Conservation (phyloP, 2,329 filamentous ascomycete genomes). For the Aureobasidium sp. region DNA sequence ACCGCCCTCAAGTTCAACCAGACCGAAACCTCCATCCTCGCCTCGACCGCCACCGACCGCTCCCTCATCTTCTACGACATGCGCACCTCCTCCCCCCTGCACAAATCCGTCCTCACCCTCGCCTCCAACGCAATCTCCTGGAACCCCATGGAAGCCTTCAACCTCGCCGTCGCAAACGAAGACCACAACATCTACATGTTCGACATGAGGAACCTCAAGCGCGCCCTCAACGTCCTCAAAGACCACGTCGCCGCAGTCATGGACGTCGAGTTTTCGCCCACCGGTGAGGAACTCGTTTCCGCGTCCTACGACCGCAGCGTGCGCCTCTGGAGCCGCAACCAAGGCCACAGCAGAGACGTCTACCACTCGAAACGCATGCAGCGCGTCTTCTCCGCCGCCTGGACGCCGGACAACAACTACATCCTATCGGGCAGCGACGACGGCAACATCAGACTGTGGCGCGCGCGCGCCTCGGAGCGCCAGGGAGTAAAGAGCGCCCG, state of each 20-base stretch:
- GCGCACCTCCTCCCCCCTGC: slow-evolving; percentile 72
- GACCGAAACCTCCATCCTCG: slow-evolving; percentile 84
- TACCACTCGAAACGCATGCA: slow-evolving; percentile 99
- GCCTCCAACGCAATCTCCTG: slow-evolving; percentile 77
- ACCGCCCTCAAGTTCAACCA: slow-evolving; percentile 84
- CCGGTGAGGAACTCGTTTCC: slow-evolving; percentile 84
- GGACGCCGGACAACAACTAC: slow-evolving; percentile 84
- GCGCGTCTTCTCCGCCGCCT: slow-evolving; percentile 75
- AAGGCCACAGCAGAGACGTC: slow-evolving; percentile 80
- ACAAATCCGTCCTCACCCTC: slow-evolving; percentile 72
- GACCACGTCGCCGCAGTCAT: slow-evolving; percentile 88
- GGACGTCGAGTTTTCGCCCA: slow-evolving; percentile 93
- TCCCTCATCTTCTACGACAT: slow-evolving; percentile 87
- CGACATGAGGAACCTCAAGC: slow-evolving; percentile 84
- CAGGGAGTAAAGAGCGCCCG: slow-evolving; percentile 78
- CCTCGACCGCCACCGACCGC: slow-evolving; percentile 75
- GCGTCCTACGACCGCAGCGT: slow-evolving; percentile 85
- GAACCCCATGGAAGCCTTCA: slow-evolving; percentile 97
- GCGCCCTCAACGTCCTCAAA: slow-evolving; percentile 81
- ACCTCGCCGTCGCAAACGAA: slow-evolving; percentile 86
- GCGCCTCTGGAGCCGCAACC: slow-evolving; percentile 69
- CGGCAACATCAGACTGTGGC: slow-evolving; percentile 84
- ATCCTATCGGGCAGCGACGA: slow-evolving; percentile 87
- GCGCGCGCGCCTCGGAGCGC: slow-evolving; percentile 72
- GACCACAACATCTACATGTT: slow-evolving; percentile 92